A percentile compares a stretch with the other conserved stretches of the same genome.
Conservation (phyloP, 371 early-diverging fungal genomes). For the Mortierella sp. region DNA sequence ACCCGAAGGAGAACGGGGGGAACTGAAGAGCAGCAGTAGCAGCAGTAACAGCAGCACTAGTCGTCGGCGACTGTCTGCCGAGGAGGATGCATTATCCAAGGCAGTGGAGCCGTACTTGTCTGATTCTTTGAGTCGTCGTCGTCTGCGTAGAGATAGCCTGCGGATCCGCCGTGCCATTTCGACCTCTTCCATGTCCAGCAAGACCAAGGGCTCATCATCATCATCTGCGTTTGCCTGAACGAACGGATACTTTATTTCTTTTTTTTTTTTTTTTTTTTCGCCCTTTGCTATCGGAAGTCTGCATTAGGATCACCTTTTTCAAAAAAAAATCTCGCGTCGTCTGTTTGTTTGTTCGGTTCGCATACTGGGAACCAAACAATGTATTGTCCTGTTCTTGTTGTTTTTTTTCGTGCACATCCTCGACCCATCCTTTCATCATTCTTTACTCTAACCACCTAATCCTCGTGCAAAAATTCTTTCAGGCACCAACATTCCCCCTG, state of each 20-base stretch:
- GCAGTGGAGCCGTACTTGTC: slow-evolving; percentile 48
- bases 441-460: background rate
- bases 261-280: background rate
- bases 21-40: background rate
- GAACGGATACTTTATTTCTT: background rate
- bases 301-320: background rate
- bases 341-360: background rate
- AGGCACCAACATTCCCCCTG: background rate
- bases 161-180: slow-evolving; percentile 26
- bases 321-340: background rate
- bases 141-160: slow-evolving; percentile 6
- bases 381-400: background rate
- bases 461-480: background rate
- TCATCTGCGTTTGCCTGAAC: background rate
- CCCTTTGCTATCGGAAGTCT: background rate
- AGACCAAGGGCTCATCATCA: background rate
- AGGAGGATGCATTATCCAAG: slow-evolving; percentile 44
- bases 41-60: background rate
- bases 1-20: slow-evolving; percentile 17
- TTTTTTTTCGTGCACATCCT: background rate
- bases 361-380: background rate
- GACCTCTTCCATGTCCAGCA: slow-evolving; percentile 8
- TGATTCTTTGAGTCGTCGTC: slow-evolving; percentile 41
- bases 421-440: background rate
- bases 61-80: slow-evolving; percentile 17